Conservation (phyloP, 495 filamentous ascomycete genomes). For the Bombardia bombarda region DNA sequence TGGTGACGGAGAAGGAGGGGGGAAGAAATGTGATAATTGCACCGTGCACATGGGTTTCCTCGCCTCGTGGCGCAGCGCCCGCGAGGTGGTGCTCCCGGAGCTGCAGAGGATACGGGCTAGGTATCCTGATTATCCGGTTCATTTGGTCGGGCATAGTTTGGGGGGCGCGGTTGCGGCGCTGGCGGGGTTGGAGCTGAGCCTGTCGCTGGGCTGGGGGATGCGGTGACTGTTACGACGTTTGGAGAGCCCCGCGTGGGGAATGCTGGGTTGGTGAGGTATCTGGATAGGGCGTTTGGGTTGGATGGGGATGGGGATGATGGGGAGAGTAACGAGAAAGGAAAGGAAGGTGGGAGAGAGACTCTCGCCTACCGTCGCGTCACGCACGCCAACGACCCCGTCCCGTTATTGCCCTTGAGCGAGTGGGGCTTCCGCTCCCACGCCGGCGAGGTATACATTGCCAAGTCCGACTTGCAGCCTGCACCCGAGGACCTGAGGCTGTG, state of each 20-base stretch:
- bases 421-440: slow-evolving; percentile 84
- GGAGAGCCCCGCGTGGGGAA: slow-evolving; percentile 88
- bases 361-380: slow-evolving; percentile 69
- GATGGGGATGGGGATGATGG: slow-evolving; percentile 10
- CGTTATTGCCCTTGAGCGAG: slow-evolving; percentile 72
- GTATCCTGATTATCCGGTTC: slow-evolving; percentile 64
- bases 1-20: slow-evolving; percentile 28
- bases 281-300: slow-evolving; percentile 59
- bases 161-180: slow-evolving; percentile 89
- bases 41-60: slow-evolving; percentile 90
- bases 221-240: slow-evolving; percentile 73
- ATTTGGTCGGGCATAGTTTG: slow-evolving; percentile 82
- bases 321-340: slow-evolving; percentile 3
- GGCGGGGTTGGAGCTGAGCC: slow-evolving; percentile 62
- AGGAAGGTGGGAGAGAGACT: slow-evolving; percentile 5
- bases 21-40: slow-evolving; percentile 62
- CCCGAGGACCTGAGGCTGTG: slow-evolving; percentile 63
- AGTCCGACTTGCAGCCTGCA: slow-evolving; percentile 55
- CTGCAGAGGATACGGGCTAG: slow-evolving; percentile 43
- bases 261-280: slow-evolving; percentile 53
- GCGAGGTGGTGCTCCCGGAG: slow-evolving; percentile 52
- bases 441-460: slow-evolving; percentile 80
- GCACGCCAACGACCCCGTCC: slow-evolving; percentile 80
- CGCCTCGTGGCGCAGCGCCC: slow-evolving; percentile 68
- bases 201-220: slow-evolving; percentile 55